Base-by-base conservation (phyloP, 495 filamentous ascomycete genomes). In the Daldinia loculata region DNA sequence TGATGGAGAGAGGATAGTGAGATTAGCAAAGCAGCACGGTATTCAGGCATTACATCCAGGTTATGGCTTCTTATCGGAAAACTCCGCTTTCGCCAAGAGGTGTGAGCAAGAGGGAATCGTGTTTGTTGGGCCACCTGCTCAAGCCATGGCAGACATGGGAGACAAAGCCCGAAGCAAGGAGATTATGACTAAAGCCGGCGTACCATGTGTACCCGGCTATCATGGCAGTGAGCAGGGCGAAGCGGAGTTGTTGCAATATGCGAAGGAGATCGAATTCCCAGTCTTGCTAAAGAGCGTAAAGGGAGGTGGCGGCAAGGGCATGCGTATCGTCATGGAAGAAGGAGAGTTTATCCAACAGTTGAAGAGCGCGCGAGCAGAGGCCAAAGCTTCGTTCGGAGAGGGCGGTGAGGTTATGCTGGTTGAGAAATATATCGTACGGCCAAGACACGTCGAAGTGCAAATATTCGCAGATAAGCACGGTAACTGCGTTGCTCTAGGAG, bases 21-120 rank as follows among this genome's bases (percentile, higher is more conserved):
- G 87, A 52, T 89, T 94, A 53, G 95, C 96, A 9, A 93, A 93
- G 78, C 82, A 89, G 63, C 86, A 93, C 71, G 92, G 93, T 32
- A 97, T 95, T 74, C 86, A 93, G 75, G 93, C 91, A 14, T 90
- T 99, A 70, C 95, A 99, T 80, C 95, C 95, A 0, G 95, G 95
- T 4, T 99, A 99, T 84, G 95, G 95, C 15, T 99, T 98, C 84
- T 84, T 97, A 67, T 96, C 92, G 72, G 95, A 99, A 82, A 99
- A 99, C 77, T 90, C 95, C 2, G 86, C 81, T 6, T 99, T 99
- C 80, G 96, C 96, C 12, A 85, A 88, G 67, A 90, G 92, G 81
- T 97, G 94, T 75, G 91, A 89, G 70, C 92, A 97, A 70, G 94
- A 94, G 32, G 96, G 96, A 3, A 82, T 99, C 52, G 89, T 93